Percentiles rank a stretch among this genome's conserved stretches.
Evolutionary conservation across 2,329 filamentous ascomycete genomes (phyloP).

Genomic region (Beauveria australis): DNA sequence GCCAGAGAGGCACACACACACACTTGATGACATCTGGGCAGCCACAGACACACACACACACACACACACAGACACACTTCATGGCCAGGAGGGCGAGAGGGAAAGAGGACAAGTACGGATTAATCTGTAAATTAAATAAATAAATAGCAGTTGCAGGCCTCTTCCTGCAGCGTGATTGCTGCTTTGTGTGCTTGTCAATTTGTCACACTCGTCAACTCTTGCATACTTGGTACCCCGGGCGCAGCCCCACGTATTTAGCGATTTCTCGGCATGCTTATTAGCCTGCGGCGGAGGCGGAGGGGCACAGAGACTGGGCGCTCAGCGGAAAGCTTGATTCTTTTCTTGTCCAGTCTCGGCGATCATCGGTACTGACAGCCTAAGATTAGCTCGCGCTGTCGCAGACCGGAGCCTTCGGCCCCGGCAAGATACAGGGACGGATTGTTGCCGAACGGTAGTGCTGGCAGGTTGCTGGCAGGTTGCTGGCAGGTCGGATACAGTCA

Average conservation of each 20-base stretch:
- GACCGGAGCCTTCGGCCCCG: neutral
- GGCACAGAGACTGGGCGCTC: conserved; percentile 13
- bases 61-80: no score
- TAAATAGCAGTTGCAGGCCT: neutral
- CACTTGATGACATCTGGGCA: no score
- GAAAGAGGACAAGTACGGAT: neutral
- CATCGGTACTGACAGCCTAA: neutral
- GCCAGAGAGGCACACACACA: neutral
- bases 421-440: neutral
- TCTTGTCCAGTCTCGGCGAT: conserved; percentile 11
- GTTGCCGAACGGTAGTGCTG: neutral
- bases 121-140: no score
- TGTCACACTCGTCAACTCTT: neutral
- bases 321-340: conserved; percentile 15
- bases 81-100: no score
- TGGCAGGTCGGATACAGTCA: neutral
- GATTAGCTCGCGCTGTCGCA: neutral
- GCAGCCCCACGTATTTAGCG: conserved; percentile 11
- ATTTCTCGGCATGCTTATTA: conserved; percentile 8
- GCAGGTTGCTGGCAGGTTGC: neutral
- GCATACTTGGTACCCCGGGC: neutral
- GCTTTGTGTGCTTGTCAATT: neutral
- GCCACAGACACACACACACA: no score
- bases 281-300: conserved; percentile 10
- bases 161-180: neutral